Evolutionary conservation across 441 rosid species (phyloP).

Genomic region (Dalechampia spathulata): DNA sequence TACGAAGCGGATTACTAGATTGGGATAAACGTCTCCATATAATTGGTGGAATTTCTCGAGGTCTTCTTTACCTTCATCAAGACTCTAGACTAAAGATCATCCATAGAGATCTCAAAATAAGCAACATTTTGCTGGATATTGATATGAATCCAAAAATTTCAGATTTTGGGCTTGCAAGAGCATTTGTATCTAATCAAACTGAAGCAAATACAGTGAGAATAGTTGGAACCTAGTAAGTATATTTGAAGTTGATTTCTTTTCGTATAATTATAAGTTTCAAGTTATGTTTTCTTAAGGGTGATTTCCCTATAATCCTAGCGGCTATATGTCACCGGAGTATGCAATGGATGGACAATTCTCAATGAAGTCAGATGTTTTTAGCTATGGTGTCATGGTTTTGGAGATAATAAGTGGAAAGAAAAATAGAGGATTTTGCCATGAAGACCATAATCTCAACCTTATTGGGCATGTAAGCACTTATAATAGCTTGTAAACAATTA

Average conservation of each 20-base stretch:
- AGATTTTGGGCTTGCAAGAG: constrained; percentile 35
- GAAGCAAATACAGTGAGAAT: neutral
- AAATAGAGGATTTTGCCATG: constrained; percentile 19
- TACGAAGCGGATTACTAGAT: constrained; percentile 8
- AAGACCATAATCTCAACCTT: constrained; percentile 14
- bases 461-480: constrained; percentile 27
- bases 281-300: no score
- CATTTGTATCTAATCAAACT: neutral
- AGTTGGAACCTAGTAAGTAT: constrained; percentile 36
- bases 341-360: constrained; percentile 32
- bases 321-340: constrained; percentile 38
- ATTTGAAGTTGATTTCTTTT: no score
- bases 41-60: constrained; percentile 32
- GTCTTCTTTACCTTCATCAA: constrained; percentile 42
- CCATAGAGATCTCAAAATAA: neutral
- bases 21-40: constrained; percentile 26
- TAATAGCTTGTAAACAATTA: no score
- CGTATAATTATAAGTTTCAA: neutral
- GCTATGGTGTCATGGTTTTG: constrained; percentile 29
- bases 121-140: neutral
- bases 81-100: constrained; percentile 1
- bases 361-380: constrained; percentile 32
- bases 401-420: constrained; percentile 33
- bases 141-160: constrained; percentile 41
- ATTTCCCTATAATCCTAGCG: constrained; percentile 18